Evolutionary conservation across 2,329 filamentous ascomycete genomes (phyloP), one percentile per base, ranked within the genome.

Genomic region (Dactylellina haptotyla): DNA sequence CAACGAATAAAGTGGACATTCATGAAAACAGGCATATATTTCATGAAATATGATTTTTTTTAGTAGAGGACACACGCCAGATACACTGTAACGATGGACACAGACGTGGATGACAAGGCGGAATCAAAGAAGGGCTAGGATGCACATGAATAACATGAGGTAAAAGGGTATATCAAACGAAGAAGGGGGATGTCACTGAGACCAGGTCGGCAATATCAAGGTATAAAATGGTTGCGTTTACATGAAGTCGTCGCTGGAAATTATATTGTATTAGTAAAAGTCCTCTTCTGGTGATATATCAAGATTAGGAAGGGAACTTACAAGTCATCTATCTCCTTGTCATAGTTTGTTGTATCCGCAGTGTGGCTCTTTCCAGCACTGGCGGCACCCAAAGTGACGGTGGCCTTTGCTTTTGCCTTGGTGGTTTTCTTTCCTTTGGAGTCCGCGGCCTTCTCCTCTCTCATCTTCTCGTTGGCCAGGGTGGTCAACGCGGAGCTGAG

Each of bases 361-460:
- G 83, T 82, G 75, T 75, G 80, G 64, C 73, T 71, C 63, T 85
- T 85, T 78, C 85, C 82, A 78, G 80, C 78, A 81, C 82, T 78
- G 85, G 80, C 83, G 85, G 83, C 79, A 79, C 82, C 83, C 70
- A 90, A 88, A 63, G 91, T 90, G 54, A 98, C 84, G 4, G 88
- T 89, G 16, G 91, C 88, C 88, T 99, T 99, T 39, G 90, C 96
- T 88, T 98, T 98, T 75, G 92, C 90, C 3, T 93, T 93, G 87
- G 98, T 98, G 78, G 85, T 88, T 88, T 98, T 99, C 90, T 98
- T 99, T 79, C 90, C 91, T 62, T 91, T 89, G 85, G 97, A 97
- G 76, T 97, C 92, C 2, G 91, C 88, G 2, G 90, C 89, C 86
- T 98, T 97, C 86, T 99, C 95, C 82, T 97, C 93, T 85, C 93